phyloP scores from a whole-genome alignment of 768 basidiomycete species.

The Phylloporus arenicola region DNA sequence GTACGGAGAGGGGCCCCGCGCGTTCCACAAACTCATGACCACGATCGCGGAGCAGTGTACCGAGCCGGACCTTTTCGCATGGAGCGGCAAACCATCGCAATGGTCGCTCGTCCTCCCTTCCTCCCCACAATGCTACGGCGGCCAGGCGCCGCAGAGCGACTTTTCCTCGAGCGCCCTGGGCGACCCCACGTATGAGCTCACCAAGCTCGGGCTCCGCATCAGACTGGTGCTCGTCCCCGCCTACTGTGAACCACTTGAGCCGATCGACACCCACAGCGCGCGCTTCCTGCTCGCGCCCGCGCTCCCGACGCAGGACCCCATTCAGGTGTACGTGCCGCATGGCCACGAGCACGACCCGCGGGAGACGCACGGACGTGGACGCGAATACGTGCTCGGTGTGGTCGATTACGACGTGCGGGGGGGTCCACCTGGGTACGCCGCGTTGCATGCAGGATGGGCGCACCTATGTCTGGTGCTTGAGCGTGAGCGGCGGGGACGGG shows the following conservation, averaged over 20 bases:
- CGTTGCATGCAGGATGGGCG: slow-evolving; percentile 11
- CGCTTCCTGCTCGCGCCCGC: slow-evolving; percentile 18
- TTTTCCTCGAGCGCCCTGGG: slow-evolving; percentile 11
- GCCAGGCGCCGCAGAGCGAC: slow-evolving; percentile 9
- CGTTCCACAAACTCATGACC: slow-evolving; percentile 19
- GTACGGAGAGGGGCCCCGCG: slow-evolving; percentile 21
- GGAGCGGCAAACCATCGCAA: slow-evolving; percentile 18
- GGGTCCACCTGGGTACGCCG: slow-evolving; percentile 19
- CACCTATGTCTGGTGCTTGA: slow-evolving; percentile 23
- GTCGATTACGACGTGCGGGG: slow-evolving; percentile 19
- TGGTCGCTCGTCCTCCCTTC: slow-evolving; percentile 23
- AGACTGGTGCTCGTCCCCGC: slow-evolving; percentile 17
- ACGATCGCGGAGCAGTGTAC: slow-evolving; percentile 14
- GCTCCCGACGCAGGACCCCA: slow-evolving; percentile 16
- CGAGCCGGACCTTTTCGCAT: slow-evolving; percentile 20
- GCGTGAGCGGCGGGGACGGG: slow-evolving; percentile 15
- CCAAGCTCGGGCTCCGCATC: slow-evolving; percentile 19
- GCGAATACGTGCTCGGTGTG: slow-evolving; percentile 20
- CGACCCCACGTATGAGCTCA: slow-evolving; percentile 20
- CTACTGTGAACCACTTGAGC: slow-evolving; percentile 18
- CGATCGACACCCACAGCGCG: slow-evolving; percentile 7
- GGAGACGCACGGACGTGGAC: slow-evolving; percentile 6
- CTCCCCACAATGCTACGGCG: slow-evolving; percentile 17
- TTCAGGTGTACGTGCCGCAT: slow-evolving; percentile 15
- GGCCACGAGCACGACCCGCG: slow-evolving; percentile 2